Evolutionary conservation across 192 early-diverging fungal species (phyloP), one percentile per base, ranked within the genome.

Genomic region (Entomortierella parvispora): DNA sequence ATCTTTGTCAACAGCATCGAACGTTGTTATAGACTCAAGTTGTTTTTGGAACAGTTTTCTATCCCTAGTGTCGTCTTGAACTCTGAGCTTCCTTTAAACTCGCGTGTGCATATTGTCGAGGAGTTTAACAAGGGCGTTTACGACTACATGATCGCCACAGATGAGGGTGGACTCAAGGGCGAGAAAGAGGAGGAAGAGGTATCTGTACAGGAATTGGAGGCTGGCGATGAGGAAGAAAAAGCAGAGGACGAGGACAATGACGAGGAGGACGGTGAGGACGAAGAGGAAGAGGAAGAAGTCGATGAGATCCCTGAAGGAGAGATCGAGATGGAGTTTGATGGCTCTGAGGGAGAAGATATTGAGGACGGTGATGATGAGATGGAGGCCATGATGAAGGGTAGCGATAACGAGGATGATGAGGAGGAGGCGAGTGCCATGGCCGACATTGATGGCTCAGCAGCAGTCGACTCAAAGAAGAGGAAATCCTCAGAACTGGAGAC

Each of bases 1-100:
- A 84, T 99, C 45, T 99, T 99, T 90, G 97, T 99, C 37, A 97
- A 97, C 80, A 89, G 94, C 59, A 97, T 97, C 65, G 96, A 99
- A 55, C 84, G 94, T 31, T 93, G 94, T 62, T 99, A 97, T 81
- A 85, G 91, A 4, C 69, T 97, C 5, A 96, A 95, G 65, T 83
- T 99, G 62, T 99, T 97, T 70, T 75, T 99, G 77, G 96, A 99
- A 83, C 96, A 97, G 80, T 99, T 99, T 79, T 93, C 93, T 7
- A 93, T 98, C 67, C 91, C 87, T 40, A 88, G 90, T 25, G 96
- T 94, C 33, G 94, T 97, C 10, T 83, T 99, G 57, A 97, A 99
- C 85, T 95, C 94, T 33, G 96, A 96, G 85, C 76, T 99, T 72
- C 97, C 97, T 5, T 72, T 97, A 68, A 95, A 95, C 72, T 93